phyloP scores from a whole-genome alignment of 2,329 filamentous ascomycete species.

The Hypoxylon sp. region DNA sequence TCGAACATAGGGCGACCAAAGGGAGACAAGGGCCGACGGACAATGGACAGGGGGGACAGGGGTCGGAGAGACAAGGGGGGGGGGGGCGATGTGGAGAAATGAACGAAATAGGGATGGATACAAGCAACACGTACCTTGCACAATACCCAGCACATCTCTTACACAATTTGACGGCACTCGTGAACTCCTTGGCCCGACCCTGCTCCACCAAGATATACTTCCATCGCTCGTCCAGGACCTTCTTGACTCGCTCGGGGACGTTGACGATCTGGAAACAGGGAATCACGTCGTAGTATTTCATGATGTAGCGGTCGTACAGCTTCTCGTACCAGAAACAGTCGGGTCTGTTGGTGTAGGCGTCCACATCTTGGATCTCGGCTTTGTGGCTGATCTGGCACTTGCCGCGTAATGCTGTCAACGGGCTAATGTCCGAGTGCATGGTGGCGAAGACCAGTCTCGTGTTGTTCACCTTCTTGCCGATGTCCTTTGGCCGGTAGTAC shows the following conservation, averaged over 20 bases:
- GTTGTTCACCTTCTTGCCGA: slow-evolving; percentile 89
- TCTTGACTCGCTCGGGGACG: slow-evolving; percentile 93
- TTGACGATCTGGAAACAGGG: slow-evolving; percentile 93
- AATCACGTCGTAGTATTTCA: slow-evolving; percentile 96
- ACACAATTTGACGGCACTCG: slow-evolving; percentile 93
- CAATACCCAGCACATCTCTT: slow-evolving; percentile 92
- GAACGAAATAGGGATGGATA: slow-evolving; percentile 26
- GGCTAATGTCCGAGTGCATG: slow-evolving; percentile 98
- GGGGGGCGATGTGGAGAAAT: slow-evolving; percentile 4
- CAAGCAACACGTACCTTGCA: slow-evolving; percentile 73
- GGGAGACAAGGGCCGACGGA: no score
- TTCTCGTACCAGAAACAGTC: slow-evolving; percentile 98
- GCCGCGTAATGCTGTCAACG: slow-evolving; percentile 88
- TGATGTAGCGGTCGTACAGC: slow-evolving; percentile 97
- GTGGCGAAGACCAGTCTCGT: slow-evolving; percentile 92
- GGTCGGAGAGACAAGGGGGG: not conserved
- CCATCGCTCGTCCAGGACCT: slow-evolving; percentile 94
- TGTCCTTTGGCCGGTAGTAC: slow-evolving; percentile 97
- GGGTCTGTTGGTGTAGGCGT: slow-evolving; percentile 82
- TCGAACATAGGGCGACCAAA: no score
- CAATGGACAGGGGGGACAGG: not conserved
- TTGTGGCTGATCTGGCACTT: slow-evolving; percentile 92
- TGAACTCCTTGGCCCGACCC: slow-evolving; percentile 92
- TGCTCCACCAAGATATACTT: slow-evolving; percentile 95
- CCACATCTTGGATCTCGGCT: slow-evolving; percentile 82